Conservation (phyloP, 2,329 filamentous ascomycete species). For the Neonectria punicea region DNA sequence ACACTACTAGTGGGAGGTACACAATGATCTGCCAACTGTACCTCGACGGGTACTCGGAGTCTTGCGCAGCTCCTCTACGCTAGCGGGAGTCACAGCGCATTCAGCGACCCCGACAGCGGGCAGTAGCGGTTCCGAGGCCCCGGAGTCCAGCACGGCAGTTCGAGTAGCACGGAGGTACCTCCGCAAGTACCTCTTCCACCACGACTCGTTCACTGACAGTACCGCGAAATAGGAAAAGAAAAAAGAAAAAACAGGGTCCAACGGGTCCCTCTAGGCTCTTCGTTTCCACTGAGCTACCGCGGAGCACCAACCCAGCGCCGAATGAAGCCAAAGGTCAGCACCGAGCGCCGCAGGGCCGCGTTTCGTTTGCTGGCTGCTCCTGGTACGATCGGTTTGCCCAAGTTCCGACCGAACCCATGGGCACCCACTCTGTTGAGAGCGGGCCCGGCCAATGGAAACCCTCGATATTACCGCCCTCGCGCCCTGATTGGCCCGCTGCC, state of each 20-base stretch:
- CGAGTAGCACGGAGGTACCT: not conserved
- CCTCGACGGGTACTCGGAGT: not conserved
- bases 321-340: conserved; percentile 2
- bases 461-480: conserved; percentile 43
- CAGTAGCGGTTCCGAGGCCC: not conserved
- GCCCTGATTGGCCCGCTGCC: conserved; percentile 40
- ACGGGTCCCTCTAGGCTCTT: not conserved
- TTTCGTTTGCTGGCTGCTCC: conserved; percentile 1
- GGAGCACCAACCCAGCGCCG: conserved; percentile 4
- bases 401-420: conserved; percentile 41
- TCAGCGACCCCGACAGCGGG: not conserved
- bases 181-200: not conserved
- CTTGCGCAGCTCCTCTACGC: not conserved
- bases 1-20: conserved; percentile 9
- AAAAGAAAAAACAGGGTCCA: conserved; percentile 3
- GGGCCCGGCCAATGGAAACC: conserved; percentile 40
- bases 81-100: not conserved
- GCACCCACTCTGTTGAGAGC: conserved; percentile 9
- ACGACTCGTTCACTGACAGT: conserved; percentile 7
- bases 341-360: conserved; percentile 1
- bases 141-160: not conserved
- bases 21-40: not conserved
- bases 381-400: conserved; percentile 38
- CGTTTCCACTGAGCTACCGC: not conserved
- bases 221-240: not conserved